A percentile compares a stretch with the other conserved stretches of the same genome.
These are phyloP conservation scores for Cyclanthera cordifolia DNA, from an alignment of 306 rosid species.

Conservation along the genomic window DNA sequence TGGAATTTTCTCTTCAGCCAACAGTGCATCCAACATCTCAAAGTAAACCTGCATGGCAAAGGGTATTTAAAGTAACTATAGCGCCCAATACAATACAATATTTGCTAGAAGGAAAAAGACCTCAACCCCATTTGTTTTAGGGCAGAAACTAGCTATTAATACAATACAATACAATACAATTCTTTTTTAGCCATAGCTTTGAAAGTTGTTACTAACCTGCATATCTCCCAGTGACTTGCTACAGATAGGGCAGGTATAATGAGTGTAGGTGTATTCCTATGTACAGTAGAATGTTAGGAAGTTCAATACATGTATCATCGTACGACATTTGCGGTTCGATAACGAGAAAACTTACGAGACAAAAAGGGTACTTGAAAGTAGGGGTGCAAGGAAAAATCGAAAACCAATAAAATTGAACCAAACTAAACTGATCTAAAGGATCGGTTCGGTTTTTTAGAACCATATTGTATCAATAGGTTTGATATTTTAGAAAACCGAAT, in stretches of 20 bases:
- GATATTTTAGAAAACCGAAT: too few relatives aligned
- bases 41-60: conserved; percentile 49
- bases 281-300: conserved; percentile 20
- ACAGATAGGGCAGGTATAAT: conserved; percentile 84
- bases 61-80: too few relatives aligned
- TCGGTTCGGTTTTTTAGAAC: too few relatives aligned
- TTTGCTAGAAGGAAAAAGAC: not conserved
- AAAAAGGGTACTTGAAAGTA: conserved; percentile 51
- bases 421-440: too few relatives aligned
- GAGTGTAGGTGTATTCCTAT: conserved; percentile 63
- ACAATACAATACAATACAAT: too few relatives aligned
- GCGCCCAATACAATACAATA: too few relatives aligned
- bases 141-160: too few relatives aligned
- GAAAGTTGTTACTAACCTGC: conserved; percentile 60
- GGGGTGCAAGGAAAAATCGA: too few relatives aligned
- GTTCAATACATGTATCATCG: not conserved
- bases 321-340: not conserved
- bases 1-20: conserved; percentile 66
- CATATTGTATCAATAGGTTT: too few relatives aligned
- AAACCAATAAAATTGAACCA: too few relatives aligned
- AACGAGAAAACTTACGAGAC: conserved; percentile 1
- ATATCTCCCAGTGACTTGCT: conserved; percentile 92
- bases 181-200: not conserved
- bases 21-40: conserved; percentile 60
- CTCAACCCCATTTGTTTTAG: not conserved